Conservation (phyloP, 164 flowering plant species). For the Paratinospora sagittata region DNA sequence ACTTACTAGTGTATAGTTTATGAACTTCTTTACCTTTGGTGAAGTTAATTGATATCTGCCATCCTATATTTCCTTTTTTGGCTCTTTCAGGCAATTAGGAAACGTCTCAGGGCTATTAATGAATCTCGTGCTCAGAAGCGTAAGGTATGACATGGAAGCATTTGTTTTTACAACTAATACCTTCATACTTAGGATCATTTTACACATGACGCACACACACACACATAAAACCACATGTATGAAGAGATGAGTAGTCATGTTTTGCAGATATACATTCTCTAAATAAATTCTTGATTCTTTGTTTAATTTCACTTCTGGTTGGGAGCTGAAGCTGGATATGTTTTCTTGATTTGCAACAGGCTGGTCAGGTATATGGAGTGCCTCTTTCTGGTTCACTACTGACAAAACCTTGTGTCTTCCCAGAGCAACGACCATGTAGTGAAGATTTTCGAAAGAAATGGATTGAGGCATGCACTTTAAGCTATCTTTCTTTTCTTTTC, state of each 20-base stretch:
- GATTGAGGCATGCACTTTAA: conserved; percentile 70
- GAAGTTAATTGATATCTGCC: background rate
- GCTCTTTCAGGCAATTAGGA: conserved; percentile 62
- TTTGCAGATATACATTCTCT: no score
- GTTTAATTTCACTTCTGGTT: background rate
- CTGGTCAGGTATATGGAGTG: conserved; percentile 96
- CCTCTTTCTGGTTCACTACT: conserved; percentile 74
- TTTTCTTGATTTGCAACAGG: conserved; percentile 43
- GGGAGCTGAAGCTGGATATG: conserved; percentile 13
- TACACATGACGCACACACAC: background rate
- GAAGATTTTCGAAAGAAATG: conserved; percentile 87
- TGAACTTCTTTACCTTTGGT: background rate
- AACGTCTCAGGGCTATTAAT: conserved; percentile 83
- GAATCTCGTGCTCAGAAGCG: conserved; percentile 97
- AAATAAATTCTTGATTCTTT: background rate
- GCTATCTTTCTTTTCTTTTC: background rate
- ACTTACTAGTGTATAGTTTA: background rate
- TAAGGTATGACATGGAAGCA: conserved; percentile 47
- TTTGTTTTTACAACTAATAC: conserved; percentile 4
- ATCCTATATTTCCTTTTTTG: background rate
- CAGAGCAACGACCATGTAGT: conserved; percentile 72
- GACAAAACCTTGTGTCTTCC: conserved; percentile 67
- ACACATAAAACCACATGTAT: background rate
- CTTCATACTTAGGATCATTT: background rate
- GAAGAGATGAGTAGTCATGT: no score